phyloP scores from a whole-genome alignment of 345 rosid genomes.

The Salix brachista region DNA sequence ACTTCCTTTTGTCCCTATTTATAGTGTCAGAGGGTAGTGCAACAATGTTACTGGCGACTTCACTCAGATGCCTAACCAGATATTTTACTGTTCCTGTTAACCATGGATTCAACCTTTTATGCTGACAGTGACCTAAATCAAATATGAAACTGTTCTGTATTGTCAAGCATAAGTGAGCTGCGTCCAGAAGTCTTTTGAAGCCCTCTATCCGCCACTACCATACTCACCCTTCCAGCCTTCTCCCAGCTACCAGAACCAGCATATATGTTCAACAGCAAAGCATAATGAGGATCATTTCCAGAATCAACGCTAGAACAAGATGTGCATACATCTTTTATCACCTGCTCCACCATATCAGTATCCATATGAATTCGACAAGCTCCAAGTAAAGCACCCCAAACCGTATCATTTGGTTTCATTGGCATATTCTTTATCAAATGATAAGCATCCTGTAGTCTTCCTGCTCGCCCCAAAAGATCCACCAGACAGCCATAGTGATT shows the following conservation, averaged over 20 bases:
- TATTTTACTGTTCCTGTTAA: neutral
- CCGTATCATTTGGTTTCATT: constrained; percentile 55
- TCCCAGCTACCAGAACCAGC: constrained; percentile 66
- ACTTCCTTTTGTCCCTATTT: neutral
- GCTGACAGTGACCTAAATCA: neutral
- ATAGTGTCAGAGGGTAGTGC: neutral
- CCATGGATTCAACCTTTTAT: neutral
- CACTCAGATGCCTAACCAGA: neutral
- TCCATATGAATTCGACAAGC: constrained; percentile 62
- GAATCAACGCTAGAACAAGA: constrained; percentile 14
- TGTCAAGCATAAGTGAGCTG: constrained; percentile 43
- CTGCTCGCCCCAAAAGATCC: constrained; percentile 67
- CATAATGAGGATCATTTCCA: constrained; percentile 39
- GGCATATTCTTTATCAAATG: constrained; percentile 54
- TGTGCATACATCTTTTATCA: constrained; percentile 33
- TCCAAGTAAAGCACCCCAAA: constrained; percentile 70
- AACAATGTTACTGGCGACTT: neutral
- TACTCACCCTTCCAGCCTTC: constrained; percentile 51
- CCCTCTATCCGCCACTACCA: constrained; percentile 39
- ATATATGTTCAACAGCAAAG: constrained; percentile 58
- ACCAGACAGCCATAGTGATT: constrained; percentile 73
- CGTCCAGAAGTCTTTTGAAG: constrained; percentile 47
- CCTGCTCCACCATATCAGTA: constrained; percentile 42
- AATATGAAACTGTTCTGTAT: neutral
- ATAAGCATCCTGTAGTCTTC: constrained; percentile 64